Conservation (phyloP, 768 basidiomycete genomes). For the Boletus vermiculosoides region DNA sequence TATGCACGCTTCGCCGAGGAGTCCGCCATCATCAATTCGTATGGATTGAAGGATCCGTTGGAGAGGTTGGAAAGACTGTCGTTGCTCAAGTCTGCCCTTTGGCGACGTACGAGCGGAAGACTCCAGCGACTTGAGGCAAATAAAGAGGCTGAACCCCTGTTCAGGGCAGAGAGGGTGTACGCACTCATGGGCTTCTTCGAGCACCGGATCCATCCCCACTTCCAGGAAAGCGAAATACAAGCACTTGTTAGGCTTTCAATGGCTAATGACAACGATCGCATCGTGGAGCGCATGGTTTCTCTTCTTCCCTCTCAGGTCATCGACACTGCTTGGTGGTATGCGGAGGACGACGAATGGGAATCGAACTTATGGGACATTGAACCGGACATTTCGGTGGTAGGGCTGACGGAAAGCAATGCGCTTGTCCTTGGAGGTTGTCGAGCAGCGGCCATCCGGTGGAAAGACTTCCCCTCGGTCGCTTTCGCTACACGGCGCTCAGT, state of each 20-base stretch:
- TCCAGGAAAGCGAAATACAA: conserved; percentile 19
- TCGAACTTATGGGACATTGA: conserved; percentile 23
- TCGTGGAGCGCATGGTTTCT: conserved; percentile 25
- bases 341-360: conserved; percentile 17
- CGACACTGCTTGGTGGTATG: conserved; percentile 17
- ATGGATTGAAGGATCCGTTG: conserved; percentile 17
- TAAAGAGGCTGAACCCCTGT: background rate
- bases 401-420: conserved; percentile 14
- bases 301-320: conserved; percentile 9
- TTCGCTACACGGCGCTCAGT: too few relatives aligned
- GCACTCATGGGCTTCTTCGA: conserved; percentile 29
- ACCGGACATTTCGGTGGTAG: conserved; percentile 15
- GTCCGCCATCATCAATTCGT: conserved; percentile 23
- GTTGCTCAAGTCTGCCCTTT: conserved; percentile 23
- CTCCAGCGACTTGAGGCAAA: background rate
- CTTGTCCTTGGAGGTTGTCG: conserved; percentile 26
- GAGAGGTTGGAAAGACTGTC: conserved; percentile 25
- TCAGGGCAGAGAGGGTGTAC: conserved; percentile 24
- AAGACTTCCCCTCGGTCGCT: too few relatives aligned
- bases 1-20: conserved; percentile 16
- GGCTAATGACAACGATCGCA: conserved; percentile 24
- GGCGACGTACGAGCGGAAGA: conserved; percentile 16
- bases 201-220: conserved; percentile 22
- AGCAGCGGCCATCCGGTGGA: too few relatives aligned
- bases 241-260: conserved; percentile 25